These are phyloP conservation scores for Vigna nakashimae DNA, from an alignment of 306 rosid genomes.

Conservation along the genomic window DNA sequence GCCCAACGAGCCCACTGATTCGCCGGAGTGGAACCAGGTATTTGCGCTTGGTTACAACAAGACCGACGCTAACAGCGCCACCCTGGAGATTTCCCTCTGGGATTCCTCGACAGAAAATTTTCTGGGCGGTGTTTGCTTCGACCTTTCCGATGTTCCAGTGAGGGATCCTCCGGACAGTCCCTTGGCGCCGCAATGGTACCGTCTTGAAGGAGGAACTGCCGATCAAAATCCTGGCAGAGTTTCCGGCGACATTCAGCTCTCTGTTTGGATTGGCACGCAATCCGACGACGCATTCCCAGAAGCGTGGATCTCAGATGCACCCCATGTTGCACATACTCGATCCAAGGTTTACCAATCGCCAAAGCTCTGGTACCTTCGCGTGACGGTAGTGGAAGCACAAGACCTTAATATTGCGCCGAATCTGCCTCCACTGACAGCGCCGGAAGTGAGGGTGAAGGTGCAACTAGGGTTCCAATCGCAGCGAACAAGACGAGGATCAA, in stretches of 20 bases:
- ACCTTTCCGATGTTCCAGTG: constrained; percentile 57
- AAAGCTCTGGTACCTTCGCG: constrained; percentile 59
- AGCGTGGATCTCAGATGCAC: constrained; percentile 56
- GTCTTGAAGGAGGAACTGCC: constrained; percentile 52
- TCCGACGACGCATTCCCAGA: constrained; percentile 57
- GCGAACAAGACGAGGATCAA: constrained; percentile 75
- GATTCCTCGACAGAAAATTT: constrained; percentile 69
- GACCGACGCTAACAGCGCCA: constrained; percentile 59
- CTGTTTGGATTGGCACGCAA: constrained; percentile 61
- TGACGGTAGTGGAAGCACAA: constrained; percentile 52
- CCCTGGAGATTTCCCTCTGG: constrained; percentile 76
- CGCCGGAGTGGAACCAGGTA: constrained; percentile 86
- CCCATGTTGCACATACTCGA: constrained; percentile 55
- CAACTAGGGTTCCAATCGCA: constrained; percentile 77
- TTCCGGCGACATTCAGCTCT: constrained; percentile 56
- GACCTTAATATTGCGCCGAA: constrained; percentile 68
- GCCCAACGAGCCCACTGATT: constrained; percentile 67
- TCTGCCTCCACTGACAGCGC: constrained; percentile 87
- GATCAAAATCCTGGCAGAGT: constrained; percentile 47
- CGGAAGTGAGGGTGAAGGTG: constrained; percentile 75
- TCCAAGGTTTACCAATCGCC: constrained; percentile 62
- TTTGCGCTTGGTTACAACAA: constrained; percentile 66
- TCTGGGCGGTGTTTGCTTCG: constrained; percentile 81
- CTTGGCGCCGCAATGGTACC: constrained; percentile 63
- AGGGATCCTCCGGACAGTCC: constrained; percentile 62